These are phyloP conservation scores for Coemansia sp. DNA, from an alignment of 192 early-diverging fungal genomes.

Conservation along the genomic window DNA sequence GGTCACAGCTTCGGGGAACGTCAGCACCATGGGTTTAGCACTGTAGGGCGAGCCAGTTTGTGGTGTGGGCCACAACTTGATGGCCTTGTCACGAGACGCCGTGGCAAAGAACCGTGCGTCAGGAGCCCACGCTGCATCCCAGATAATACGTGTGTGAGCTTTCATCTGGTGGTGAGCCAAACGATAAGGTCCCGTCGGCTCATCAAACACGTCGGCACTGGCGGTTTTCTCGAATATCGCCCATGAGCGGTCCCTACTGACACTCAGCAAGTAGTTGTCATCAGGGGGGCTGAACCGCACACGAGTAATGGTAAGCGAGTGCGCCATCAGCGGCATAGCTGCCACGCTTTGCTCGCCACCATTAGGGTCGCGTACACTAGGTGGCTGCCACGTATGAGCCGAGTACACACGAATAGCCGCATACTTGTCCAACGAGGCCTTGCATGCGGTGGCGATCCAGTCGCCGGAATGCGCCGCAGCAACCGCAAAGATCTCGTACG, in stretches of 20 bases:
- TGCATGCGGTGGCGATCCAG: conserved; percentile 64
- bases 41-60: background rate
- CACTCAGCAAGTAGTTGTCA: conserved; percentile 70
- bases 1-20: conserved; percentile 79
- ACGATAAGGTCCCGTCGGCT: conserved; percentile 52
- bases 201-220: conserved; percentile 28
- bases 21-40: conserved; percentile 58
- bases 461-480: conserved; percentile 70
- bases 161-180: conserved; percentile 58
- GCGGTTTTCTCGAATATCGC: conserved; percentile 65
- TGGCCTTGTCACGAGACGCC: conserved; percentile 87
- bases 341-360: background rate
- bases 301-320: conserved; percentile 81
- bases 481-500: conserved; percentile 83
- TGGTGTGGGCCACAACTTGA: conserved; percentile 70
- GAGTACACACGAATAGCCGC: conserved; percentile 44
- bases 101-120: conserved; percentile 84
- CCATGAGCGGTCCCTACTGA: conserved; percentile 89
- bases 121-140: conserved; percentile 81
- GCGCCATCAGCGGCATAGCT: conserved; percentile 63
- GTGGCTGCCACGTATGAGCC: conserved; percentile 32
- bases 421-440: conserved; percentile 27
- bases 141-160: conserved; percentile 91
- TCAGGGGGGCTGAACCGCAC: conserved; percentile 70
- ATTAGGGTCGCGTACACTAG: background rate